These are phyloP conservation scores for Hortiboletus flavorubellus DNA, from an alignment of 768 basidiomycete genomes.

Conservation along the genomic window DNA sequence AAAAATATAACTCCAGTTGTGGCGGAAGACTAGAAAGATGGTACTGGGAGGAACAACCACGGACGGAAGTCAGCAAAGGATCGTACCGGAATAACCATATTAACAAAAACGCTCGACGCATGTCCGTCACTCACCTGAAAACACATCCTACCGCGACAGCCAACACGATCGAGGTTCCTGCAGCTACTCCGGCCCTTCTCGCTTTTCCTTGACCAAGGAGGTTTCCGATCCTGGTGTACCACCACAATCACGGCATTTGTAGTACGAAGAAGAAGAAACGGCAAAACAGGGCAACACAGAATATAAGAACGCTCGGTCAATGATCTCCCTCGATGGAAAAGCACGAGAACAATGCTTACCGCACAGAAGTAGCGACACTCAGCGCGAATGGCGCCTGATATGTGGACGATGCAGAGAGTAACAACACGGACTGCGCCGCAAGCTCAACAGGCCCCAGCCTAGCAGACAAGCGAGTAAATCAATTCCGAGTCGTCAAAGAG, in stretches of 20 bases:
- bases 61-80: not conserved
- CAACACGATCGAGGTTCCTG: conserved; percentile 62
- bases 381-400: conserved; percentile 85
- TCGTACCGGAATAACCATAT: not conserved
- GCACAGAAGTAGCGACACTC: conserved; percentile 79
- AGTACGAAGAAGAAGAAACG: not conserved
- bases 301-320: not conserved
- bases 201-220: conserved; percentile 79
- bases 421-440: conserved; percentile 85
- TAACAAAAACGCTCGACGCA: not conserved
- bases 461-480: conserved; percentile 13
- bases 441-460: conserved; percentile 78
- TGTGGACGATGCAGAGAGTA: conserved; percentile 69
- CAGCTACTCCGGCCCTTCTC: conserved; percentile 65
- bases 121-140: conserved; percentile 47
- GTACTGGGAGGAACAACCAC: conserved; percentile 31
- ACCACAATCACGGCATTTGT: not conserved
- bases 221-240: conserved; percentile 68
- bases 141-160: conserved; percentile 61
- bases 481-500: not conserved
- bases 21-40: conserved; percentile 57
- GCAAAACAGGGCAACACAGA: not conserved
- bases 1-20: conserved; percentile 72
- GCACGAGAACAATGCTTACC: conserved; percentile 42
- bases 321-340: not conserved